A percentile compares a stretch with the other conserved stretches of the same genome.
phyloP scores from a whole-genome alignment of 139 green algal genomes.

The Auxenochlorella pyrenoidosa region DNA sequence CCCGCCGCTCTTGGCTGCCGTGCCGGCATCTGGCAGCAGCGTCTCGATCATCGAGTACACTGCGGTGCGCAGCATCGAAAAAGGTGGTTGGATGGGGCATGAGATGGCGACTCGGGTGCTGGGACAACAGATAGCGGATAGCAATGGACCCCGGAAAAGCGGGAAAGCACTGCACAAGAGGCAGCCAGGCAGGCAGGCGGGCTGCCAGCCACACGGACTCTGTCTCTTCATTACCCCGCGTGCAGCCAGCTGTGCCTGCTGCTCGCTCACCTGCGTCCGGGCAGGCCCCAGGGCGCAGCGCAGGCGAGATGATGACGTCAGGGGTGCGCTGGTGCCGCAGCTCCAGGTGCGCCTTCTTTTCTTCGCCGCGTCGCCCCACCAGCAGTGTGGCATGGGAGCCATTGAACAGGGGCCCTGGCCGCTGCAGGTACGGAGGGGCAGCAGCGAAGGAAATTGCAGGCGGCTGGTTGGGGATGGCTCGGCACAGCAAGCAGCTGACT shows the following conservation, averaged over 20 bases:
- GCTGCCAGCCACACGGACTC: not conserved
- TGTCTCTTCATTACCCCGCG: too few species aligned
- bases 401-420: not conserved
- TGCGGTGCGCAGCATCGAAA: not conserved
- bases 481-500: too few species aligned
- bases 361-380: conserved; percentile 4
- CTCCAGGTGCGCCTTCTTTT: conserved; percentile 65
- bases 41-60: conserved; percentile 71
- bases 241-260: too few species aligned
- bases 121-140: too few species aligned
- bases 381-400: conserved; percentile 14
- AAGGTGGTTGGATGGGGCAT: not conserved
- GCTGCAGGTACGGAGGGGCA: not conserved
- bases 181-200: too few species aligned
- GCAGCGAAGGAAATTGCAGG: not conserved
- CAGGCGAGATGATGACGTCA: conserved; percentile 70
- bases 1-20: conserved; percentile 69
- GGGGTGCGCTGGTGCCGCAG: conserved; percentile 89
- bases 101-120: too few species aligned
- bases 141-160: too few species aligned
- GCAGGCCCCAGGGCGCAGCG: not conserved
- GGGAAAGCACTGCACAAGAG: too few species aligned
- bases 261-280: not conserved
- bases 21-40: conserved; percentile 71
- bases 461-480: not conserved